Percentiles rank a stretch among this genome's conserved stretches.
Conservation (phyloP, 1,284 basidiomycete species). For the Heterobasidion parviporum region DNA sequence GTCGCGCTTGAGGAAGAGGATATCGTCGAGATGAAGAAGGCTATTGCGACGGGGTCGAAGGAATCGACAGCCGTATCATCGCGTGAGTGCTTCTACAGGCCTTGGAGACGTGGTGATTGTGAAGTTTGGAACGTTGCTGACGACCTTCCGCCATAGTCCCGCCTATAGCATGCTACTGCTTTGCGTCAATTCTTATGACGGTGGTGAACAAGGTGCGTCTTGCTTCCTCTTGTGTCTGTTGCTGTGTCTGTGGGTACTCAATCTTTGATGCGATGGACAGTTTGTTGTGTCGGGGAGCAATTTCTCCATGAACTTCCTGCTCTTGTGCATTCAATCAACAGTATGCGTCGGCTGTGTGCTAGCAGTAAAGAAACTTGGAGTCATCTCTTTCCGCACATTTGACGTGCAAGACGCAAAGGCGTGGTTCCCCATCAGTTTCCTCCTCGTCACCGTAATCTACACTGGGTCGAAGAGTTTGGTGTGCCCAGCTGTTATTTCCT, state of each 20-base stretch:
- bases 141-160: slow-evolving; percentile 36
- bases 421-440: slow-evolving; percentile 93
- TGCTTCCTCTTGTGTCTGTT: neutral
- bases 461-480: slow-evolving; percentile 97
- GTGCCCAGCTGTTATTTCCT: slow-evolving; percentile 18
- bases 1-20: slow-evolving; percentile 29
- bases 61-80: slow-evolving; percentile 27
- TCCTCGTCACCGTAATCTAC: slow-evolving; percentile 94
- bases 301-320: slow-evolving; percentile 97
- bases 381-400: slow-evolving; percentile 87
- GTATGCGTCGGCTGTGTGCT: slow-evolving; percentile 81
- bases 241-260: slow-evolving; percentile 4
- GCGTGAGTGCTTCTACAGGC: slow-evolving; percentile 22
- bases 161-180: slow-evolving; percentile 86
- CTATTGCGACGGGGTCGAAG: slow-evolving; percentile 44
- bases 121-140: neutral
- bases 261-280: slow-evolving; percentile 28
- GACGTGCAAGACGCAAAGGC: slow-evolving; percentile 79
- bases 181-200: slow-evolving; percentile 96
- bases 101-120: neutral
- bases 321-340: slow-evolving; percentile 85
- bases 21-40: slow-evolving; percentile 55
- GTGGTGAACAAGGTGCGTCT: slow-evolving; percentile 86
- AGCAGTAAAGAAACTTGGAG: slow-evolving; percentile 66
- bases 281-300: slow-evolving; percentile 90